These are phyloP conservation scores for Coemansia interrupta DNA, from an alignment of 192 early-diverging fungal species.

Conservation along the genomic window DNA sequence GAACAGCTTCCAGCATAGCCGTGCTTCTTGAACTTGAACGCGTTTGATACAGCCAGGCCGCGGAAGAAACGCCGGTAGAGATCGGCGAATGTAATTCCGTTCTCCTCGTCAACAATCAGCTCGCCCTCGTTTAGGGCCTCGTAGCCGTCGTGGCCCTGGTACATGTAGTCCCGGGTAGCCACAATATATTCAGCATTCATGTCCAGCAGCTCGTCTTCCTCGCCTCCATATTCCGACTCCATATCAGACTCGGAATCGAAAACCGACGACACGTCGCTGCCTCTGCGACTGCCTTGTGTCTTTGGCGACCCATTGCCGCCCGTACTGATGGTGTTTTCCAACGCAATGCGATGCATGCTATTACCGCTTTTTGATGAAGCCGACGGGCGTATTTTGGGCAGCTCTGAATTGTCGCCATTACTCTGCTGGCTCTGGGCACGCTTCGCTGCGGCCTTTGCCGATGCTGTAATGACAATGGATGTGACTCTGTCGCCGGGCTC, in stretches of 20 bases:
- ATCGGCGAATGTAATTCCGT: constrained; percentile 57
- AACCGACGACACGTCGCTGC: constrained; percentile 14
- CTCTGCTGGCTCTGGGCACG: not conserved
- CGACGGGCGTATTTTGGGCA: not conserved
- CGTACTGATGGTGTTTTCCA: constrained; percentile 19
- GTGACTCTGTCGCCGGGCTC: constrained; percentile 55
- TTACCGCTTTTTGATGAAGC: constrained; percentile 5
- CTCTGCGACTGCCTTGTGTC: not conserved
- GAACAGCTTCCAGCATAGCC: constrained; percentile 30
- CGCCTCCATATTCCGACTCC: constrained; percentile 32
- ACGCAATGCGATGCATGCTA: constrained; percentile 20
- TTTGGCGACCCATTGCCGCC: constrained; percentile 9
- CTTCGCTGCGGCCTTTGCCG: constrained; percentile 29
- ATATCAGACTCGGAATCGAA: constrained; percentile 24
- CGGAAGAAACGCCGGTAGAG: constrained; percentile 58
- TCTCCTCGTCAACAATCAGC: constrained; percentile 60
- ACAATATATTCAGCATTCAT: constrained; percentile 52
- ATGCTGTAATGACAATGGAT: constrained; percentile 41
- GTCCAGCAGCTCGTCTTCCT: constrained; percentile 51
- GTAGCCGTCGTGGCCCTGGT: constrained; percentile 62
- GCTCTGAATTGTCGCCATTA: not conserved
- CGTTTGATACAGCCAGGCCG: constrained; percentile 60
- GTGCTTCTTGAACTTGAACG: constrained; percentile 41
- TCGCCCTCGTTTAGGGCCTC: constrained; percentile 45
- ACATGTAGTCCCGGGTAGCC: constrained; percentile 63